Conservation (phyloP, 2,329 filamentous ascomycete genomes). For the Nigrospora oryzae region DNA sequence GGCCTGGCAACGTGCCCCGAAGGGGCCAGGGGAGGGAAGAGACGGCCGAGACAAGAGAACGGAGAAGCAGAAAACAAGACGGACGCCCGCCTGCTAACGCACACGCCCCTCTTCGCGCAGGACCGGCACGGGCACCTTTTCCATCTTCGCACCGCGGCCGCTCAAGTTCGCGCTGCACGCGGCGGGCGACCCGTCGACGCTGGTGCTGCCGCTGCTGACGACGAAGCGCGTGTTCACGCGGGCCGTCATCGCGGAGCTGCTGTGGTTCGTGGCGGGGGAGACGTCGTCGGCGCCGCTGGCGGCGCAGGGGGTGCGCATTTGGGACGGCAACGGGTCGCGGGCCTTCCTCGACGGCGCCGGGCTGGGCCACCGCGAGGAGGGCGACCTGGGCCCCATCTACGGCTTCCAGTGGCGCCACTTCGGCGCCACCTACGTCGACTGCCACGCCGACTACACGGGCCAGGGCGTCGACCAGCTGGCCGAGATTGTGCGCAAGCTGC, state of each 20-base stretch:
- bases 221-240: constrained; percentile 94
- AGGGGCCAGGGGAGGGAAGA: too few relatives aligned
- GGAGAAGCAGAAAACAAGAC: too few relatives aligned
- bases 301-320: constrained; percentile 84
- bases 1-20: too few relatives aligned
- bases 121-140: constrained; percentile 87
- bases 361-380: constrained; percentile 70
- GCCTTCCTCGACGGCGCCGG: constrained; percentile 76
- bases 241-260: constrained; percentile 82
- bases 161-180: constrained; percentile 79
- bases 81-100: neutral
- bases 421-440: constrained; percentile 78
- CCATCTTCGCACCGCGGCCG: constrained; percentile 78
- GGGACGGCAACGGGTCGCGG: constrained; percentile 93
- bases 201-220: constrained; percentile 84
- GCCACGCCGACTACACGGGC: constrained; percentile 72
- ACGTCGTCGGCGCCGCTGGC: constrained; percentile 74
- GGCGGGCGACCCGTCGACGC: constrained; percentile 39
- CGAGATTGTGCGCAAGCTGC: constrained; percentile 81
- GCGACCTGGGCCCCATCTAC: constrained; percentile 92
- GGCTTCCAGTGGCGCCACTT: constrained; percentile 99
- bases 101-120: constrained; percentile 27
- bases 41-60: too few relatives aligned
- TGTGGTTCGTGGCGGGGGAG: constrained; percentile 87
- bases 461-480: constrained; percentile 90